Evolutionary conservation across 345 rosid genomes (phyloP).

Genomic region (Brassica juncea): DNA sequence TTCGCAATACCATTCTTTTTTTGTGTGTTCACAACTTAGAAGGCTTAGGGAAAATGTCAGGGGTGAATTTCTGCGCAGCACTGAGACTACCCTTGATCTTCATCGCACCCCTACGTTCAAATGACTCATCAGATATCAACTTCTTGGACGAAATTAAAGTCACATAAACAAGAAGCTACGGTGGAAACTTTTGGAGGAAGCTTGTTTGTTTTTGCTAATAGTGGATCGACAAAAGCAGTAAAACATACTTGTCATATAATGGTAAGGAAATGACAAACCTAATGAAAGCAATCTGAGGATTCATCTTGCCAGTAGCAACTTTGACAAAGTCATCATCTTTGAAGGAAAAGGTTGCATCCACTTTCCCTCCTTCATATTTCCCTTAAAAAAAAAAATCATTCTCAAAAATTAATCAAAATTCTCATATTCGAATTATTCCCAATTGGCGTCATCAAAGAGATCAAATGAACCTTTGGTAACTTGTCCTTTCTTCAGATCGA

Average conservation of each 20-base stretch:
- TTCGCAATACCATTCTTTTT: constrained; percentile 22
- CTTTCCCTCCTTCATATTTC: constrained; percentile 79
- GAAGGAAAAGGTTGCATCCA: constrained; percentile 80
- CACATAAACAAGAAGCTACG: background rate
- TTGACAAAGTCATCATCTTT: constrained; percentile 92
- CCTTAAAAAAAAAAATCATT: constrained; percentile 39
- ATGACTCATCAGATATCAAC: background rate
- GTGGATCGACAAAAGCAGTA: background rate
- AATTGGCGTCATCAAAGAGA: too few relatives aligned
- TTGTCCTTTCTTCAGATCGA: constrained; percentile 93
- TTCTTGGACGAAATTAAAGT: background rate
- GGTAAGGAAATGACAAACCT: constrained; percentile 46
- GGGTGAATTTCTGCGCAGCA: constrained; percentile 95
- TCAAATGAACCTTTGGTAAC: constrained; percentile 12
- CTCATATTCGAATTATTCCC: too few relatives aligned
- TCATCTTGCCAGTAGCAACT: constrained; percentile 72
- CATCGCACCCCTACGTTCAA: constrained; percentile 58
- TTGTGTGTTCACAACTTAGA: constrained; percentile 68
- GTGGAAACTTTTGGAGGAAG: background rate
- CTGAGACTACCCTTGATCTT: constrained; percentile 93
- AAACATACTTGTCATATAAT: background rate
- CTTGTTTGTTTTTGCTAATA: background rate
- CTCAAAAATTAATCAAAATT: too few relatives aligned
- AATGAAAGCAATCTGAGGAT: constrained; percentile 93
- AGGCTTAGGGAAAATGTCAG: constrained; percentile 96